Conservation (phyloP, 1,284 basidiomycete genomes). For the Malassezia slooffiae region DNA sequence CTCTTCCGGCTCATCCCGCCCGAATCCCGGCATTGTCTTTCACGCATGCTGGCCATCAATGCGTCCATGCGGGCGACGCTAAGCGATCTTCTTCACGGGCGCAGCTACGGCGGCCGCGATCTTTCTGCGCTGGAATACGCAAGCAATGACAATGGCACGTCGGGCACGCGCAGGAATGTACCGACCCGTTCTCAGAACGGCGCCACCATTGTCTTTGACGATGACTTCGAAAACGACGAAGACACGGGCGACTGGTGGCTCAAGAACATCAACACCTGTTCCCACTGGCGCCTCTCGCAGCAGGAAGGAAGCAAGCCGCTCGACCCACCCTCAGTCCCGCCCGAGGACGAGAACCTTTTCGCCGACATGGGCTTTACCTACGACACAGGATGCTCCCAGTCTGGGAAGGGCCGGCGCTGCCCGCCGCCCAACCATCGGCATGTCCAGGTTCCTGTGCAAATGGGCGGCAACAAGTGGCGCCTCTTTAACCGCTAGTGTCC, state of each 20-base stretch:
- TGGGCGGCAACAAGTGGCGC: too few relatives aligned
- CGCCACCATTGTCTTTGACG: slow-evolving; percentile 12
- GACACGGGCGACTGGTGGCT: slow-evolving; percentile 48
- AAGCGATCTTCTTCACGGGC: slow-evolving; percentile 76
- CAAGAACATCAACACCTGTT: slow-evolving; percentile 43
- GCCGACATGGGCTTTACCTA: slow-evolving; percentile 12
- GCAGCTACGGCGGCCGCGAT: slow-evolving; percentile 37
- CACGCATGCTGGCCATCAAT: slow-evolving; percentile 87
- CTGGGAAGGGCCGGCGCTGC: too few relatives aligned
- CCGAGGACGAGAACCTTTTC: slow-evolving; percentile 9
- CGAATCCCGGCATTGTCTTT: slow-evolving; percentile 64
- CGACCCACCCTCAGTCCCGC: neutral
- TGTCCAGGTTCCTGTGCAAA: too few relatives aligned
- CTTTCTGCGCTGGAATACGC: slow-evolving; percentile 26
- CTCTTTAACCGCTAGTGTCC: too few relatives aligned
- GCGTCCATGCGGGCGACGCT: slow-evolving; percentile 79
- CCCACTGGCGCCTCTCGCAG: slow-evolving; percentile 17
- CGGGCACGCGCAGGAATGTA: slow-evolving; percentile 26
- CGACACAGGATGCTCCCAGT: neutral
- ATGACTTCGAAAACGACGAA: slow-evolving; percentile 45
- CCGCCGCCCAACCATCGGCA: slow-evolving; percentile 39
- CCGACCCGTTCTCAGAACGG: slow-evolving; percentile 22
- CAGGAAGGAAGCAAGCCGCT: neutral
- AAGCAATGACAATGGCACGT: slow-evolving; percentile 20
- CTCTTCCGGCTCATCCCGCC: slow-evolving; percentile 94